A percentile compares a stretch with the other conserved stretches of the same genome.
These are phyloP conservation scores for Aspergillus bertholletiae DNA, from an alignment of 495 filamentous ascomycete genomes.

Conservation along the genomic window DNA sequence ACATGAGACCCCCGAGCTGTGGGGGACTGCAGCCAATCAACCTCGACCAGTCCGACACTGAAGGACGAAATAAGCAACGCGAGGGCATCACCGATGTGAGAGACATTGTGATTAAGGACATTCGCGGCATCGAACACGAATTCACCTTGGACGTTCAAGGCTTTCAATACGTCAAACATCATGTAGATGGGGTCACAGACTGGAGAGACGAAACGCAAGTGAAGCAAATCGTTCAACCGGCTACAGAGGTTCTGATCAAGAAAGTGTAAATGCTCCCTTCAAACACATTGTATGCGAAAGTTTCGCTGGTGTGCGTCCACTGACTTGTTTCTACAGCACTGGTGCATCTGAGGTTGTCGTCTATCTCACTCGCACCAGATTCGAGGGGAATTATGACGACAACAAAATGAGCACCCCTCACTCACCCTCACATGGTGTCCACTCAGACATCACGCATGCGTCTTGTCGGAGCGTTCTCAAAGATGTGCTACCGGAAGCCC, in stretches of 20 bases:
- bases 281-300: no score
- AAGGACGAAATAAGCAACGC: neutral
- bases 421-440: constrained; percentile 18
- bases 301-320: no score
- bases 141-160: neutral
- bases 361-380: constrained; percentile 14
- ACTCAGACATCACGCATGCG: constrained; percentile 16
- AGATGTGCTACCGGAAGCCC: constrained; percentile 22
- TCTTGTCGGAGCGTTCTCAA: constrained; percentile 7
- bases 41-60: neutral
- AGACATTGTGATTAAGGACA: neutral
- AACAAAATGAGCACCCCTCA: constrained; percentile 8
- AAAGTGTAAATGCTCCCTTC: neutral
- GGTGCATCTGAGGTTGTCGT: constrained; percentile 8
- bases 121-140: neutral
- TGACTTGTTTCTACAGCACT: no score
- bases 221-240: neutral
- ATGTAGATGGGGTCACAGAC: neutral
- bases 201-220: neutral
- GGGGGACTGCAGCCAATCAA: neutral
- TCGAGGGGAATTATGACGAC: constrained; percentile 8
- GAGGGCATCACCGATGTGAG: neutral
- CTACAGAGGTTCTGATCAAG: neutral
- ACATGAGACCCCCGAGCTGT: neutral
- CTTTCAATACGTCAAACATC: neutral